Percentiles rank a stretch among this genome's conserved stretches.
Evolutionary conservation across 257 asterid species (phyloP).

Genomic region (Nicotiana attenuata): DNA sequence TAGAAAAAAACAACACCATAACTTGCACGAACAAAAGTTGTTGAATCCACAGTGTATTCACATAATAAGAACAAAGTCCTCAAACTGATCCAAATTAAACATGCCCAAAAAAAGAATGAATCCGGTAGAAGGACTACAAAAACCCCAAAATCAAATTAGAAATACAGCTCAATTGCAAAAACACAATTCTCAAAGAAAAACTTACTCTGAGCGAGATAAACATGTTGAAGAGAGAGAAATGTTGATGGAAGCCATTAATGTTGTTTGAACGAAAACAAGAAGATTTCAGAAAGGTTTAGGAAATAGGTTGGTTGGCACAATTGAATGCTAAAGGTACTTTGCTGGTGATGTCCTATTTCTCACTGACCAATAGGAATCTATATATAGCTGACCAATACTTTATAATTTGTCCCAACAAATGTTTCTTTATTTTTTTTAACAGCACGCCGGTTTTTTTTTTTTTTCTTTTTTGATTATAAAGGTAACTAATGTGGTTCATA

Average conservation of each 20-base stretch:
- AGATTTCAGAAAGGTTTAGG: not conserved
- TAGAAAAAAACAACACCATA: not conserved
- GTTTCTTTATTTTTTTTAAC: too few species aligned
- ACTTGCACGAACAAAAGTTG: not conserved
- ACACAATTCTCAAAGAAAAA: not conserved
- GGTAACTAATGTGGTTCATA: not conserved
- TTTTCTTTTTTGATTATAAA: too few species aligned
- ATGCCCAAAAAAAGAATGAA: not conserved
- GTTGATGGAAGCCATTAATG: slow-evolving; percentile 58
- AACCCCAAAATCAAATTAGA: not conserved
- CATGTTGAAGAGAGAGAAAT: slow-evolving; percentile 53
- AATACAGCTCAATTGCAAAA: not conserved
- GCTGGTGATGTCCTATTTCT: not conserved
- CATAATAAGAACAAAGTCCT: not conserved
- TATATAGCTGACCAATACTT: not conserved
- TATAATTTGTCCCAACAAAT: too few species aligned
- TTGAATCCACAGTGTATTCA: not conserved
- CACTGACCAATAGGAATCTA: not conserved
- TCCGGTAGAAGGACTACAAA: not conserved
- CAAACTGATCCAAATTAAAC: not conserved
- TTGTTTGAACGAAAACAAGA: not conserved
- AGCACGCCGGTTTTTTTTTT: not conserved
- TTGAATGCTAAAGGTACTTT: not conserved
- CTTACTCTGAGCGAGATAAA: slow-evolving; percentile 55
- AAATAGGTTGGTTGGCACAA: not conserved